phyloP scores from a whole-genome alignment of 371 early-diverging fungal genomes.

The Catenaria anguillulae region DNA sequence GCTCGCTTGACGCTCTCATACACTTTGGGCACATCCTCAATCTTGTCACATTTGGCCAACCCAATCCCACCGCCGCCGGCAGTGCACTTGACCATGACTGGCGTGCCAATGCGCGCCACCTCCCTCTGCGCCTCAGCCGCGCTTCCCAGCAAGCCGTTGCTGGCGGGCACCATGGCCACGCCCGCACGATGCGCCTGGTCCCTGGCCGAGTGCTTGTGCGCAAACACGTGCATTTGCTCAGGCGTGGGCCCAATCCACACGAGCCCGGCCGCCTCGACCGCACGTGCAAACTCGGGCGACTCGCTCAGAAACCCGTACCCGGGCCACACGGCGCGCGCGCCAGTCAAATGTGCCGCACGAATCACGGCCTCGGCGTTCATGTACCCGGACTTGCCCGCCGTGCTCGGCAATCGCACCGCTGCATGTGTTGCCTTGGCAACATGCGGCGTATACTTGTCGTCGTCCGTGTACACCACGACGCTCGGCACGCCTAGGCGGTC shows the following conservation, averaged over 20 bases:
- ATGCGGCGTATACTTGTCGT: conserved; percentile 84
- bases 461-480: conserved; percentile 73
- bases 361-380: conserved; percentile 84
- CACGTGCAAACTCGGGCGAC: conserved; percentile 75
- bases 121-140: not conserved
- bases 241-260: conserved; percentile 80
- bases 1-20: conserved; percentile 74
- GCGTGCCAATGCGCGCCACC: conserved; percentile 42
- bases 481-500: conserved; percentile 80
- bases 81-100: conserved; percentile 92
- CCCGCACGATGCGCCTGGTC: conserved; percentile 40
- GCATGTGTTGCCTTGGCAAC: conserved; percentile 63
- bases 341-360: conserved; percentile 59
- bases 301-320: conserved; percentile 87
- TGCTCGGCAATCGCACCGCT: conserved; percentile 10
- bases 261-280: conserved; percentile 76
- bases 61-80: conserved; percentile 97
- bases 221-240: conserved; percentile 71
- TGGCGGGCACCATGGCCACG: conserved; percentile 20
- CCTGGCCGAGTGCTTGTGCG: conserved; percentile 91
- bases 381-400: conserved; percentile 49
- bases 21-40: conserved; percentile 44
- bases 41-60: conserved; percentile 70
- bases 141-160: not conserved
- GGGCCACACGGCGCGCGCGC: conserved; percentile 61